Conservation (phyloP, 2,329 filamentous ascomycete species). For the Clarireedia monteithiana region DNA sequence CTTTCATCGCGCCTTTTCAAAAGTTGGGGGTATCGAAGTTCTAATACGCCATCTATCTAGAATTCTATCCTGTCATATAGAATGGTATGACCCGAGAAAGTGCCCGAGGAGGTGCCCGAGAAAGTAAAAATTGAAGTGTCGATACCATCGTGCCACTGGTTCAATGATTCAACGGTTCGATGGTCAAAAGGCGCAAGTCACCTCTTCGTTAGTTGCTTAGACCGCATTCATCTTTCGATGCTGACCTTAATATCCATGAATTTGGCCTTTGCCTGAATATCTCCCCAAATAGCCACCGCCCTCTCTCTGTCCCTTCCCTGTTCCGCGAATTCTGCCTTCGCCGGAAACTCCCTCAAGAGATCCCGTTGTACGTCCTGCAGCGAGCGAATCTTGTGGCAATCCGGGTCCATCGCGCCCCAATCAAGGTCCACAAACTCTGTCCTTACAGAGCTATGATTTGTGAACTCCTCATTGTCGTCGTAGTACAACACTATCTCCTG, state of each 20-base stretch:
- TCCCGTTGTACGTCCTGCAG: constrained; percentile 5
- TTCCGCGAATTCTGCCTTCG: not conserved
- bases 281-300: not conserved
- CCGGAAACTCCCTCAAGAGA: not conserved
- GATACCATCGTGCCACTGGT: no score
- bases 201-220: not conserved
- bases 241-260: constrained; percentile 2
- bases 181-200: not conserved
- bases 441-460: not conserved
- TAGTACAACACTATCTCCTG: constrained; percentile 5
- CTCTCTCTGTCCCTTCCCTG: not conserved
- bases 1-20: no score
- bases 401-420: constrained; percentile 4
- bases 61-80: no score
- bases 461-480: not conserved
- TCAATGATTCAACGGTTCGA: no score
- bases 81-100: no score
- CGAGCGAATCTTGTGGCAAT: not conserved
- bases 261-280: constrained; percentile 2
- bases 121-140: no score
- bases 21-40: no score
- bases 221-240: not conserved
- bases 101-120: no score
- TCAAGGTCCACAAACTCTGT: constrained; percentile 6
- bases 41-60: no score